Evolutionary conservation across 306 rosid genomes (phyloP), one percentile per base, ranked within the genome.

Genomic region (Lithocarpus polystachyus): DNA sequence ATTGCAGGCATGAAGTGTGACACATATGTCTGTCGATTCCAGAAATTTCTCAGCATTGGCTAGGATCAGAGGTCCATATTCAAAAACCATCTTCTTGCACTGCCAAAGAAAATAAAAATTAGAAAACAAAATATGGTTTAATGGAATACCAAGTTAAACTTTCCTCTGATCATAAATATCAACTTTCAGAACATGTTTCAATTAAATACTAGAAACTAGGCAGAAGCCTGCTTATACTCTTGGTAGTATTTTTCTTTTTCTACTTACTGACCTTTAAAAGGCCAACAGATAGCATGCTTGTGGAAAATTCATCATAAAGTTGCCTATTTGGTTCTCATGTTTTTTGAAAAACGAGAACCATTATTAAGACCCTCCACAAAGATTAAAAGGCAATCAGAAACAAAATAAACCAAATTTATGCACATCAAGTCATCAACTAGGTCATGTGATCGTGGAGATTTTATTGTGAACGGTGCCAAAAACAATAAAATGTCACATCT

Each of bases 61-160:
- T 51, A 91, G 79, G 61, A 90, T 19, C 43, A 90, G 68, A 7
- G 97, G 94, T 72, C 97, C 97, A 71, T 89, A 95, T 82, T 91
- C 82, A 61, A 93, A 89, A 29, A 93, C 94, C 24, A 90, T 13
- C 73, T 52, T 90, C 93, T 95, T 95, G 92, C 98, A 95, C 99
- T 92, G 98, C 89, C 81, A 83, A 77, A 76, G 22, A 64, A 13
- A 43, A 53, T 11, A 62, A 48, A 26, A 4, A 23, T 82, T 52
- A 72, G 28, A 80, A 24, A 35, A 28, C 19, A 5, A 57, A 56
- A 37, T 26, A 68, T 29, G 74, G n/a, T 60, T 64, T 59, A 33
- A 40, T 43, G 51, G 26, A 43, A 60, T 53, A 5, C 6, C 5
- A 3, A 37, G 56, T 71, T 62, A 77, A 24, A 60, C 19, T 74